Evolutionary conservation across 1,139 yeast species (phyloP), one percentile per base, ranked within the genome.

Genomic region (Candida sanyaensis): DNA sequence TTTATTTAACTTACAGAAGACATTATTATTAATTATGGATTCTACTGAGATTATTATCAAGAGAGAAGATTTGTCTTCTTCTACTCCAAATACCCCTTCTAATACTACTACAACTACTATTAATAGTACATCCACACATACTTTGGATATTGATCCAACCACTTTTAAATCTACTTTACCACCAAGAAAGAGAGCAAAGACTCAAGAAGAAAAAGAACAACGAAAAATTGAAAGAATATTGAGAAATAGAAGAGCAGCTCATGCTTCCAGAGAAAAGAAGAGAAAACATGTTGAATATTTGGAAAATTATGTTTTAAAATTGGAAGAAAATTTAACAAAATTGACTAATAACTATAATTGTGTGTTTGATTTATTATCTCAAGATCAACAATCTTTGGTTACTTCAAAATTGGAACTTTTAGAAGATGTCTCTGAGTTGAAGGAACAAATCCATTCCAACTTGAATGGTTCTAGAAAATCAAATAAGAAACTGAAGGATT

Each of bases 211-310:
- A 71, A 93, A 92, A 73, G 98, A 93, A 69, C 97, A 92, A 69
- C 86, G 99, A 54, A 81, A 97, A 47, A 83, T 92, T 46, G 98
- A 93, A 70, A 77, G 99, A 50, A 91, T 93, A 48, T 77, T 93
- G 64, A 81, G 99, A 64, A 93, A 93, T 68, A 83, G 99, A 61
- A 87, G 93, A 64, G 98, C 99, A 24, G 99, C 99, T 41, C 98
- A 93, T 65, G 96, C 96, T 43, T 88, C 96, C 30, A 82, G 99
- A 56, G 99, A 93, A 65, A 92, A 92, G 82, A 93, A 93, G 80
- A 82, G 98, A 63, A 83, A 85, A 64, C 96, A 92, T 65, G 87
- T 93, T 52, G 96, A 91, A 66, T 84, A 83, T 56, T 77, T 93
- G 58, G 98, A 93, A 71, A 67, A 75, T 30, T 82, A 83, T 55